Percentiles rank a stretch among this genome's conserved stretches.
Conservation (phyloP, 129 eudicot species). For the Sambucus nigra region DNA sequence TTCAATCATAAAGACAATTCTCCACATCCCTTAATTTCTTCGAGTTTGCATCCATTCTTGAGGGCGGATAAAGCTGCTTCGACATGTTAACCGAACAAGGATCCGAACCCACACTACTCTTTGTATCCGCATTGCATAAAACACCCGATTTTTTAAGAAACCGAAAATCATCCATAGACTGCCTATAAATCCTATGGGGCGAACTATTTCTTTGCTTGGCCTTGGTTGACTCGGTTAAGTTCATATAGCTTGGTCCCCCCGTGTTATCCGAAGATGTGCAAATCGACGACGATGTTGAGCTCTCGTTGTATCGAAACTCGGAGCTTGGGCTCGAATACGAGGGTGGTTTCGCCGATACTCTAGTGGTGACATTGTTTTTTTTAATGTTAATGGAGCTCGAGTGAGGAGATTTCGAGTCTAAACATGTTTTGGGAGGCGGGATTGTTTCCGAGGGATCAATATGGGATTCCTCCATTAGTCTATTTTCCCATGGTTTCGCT, state of each 20-base stretch:
- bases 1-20: slow-evolving; percentile 23
- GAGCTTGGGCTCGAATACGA: slow-evolving; percentile 84
- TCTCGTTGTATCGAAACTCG: slow-evolving; percentile 49
- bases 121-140: slow-evolving; percentile 21
- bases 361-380: slow-evolving; percentile 46
- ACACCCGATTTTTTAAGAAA: slow-evolving; percentile 34
- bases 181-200: slow-evolving; percentile 45
- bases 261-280: slow-evolving; percentile 63
- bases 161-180: slow-evolving; percentile 68
- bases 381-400: too few species aligned
- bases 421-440: slow-evolving; percentile 17
- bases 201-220: slow-evolving; percentile 68
- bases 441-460: slow-evolving; percentile 33
- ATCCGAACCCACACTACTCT: slow-evolving; percentile 32
- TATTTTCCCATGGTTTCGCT: slow-evolving; percentile 91
- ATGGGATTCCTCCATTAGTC: slow-evolving; percentile 63
- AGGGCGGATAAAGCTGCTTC: slow-evolving; percentile 27
- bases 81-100: slow-evolving; percentile 45
- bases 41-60: slow-evolving; percentile 41
- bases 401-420: too few species aligned
- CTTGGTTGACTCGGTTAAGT: slow-evolving; percentile 68
- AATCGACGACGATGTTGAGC: slow-evolving; percentile 80
- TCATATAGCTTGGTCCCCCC: slow-evolving; percentile 77
- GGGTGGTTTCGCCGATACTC: slow-evolving; percentile 55
- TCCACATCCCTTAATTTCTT: slow-evolving; percentile 26